Base-by-base conservation (phyloP, 495 filamentous ascomycete genomes). In the Lophium mytilinum region DNA sequence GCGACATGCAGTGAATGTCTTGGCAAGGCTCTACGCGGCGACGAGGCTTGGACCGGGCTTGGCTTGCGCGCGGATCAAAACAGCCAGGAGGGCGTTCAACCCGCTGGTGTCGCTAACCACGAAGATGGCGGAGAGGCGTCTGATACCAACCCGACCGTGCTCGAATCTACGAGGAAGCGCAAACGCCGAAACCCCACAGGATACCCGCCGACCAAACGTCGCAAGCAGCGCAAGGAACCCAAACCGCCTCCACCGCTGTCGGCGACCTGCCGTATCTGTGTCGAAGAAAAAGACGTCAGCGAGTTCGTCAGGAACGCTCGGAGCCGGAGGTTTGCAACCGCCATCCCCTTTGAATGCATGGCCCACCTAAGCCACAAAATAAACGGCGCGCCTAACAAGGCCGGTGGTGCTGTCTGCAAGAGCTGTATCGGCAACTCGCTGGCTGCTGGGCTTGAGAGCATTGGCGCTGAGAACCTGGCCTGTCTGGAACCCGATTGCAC, bases 201-300 rank as follows among this genome's bases (percentile, higher is more conserved):
- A 12, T 52, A n/a, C 8, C 15, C 21, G 15, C 50, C 34, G 2
- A n/a, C 34, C 34, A 37, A 52, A 15, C 17, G 17, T 45, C 45
- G 45, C 45, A 48, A 48, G 21, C 45, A 24, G 21, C 18, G 17
- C 9, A 52, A 52, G 50, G 50, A 17, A 10, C 34, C 37, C 15
- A 40, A 52, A 37, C 33, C 34, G 4, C 24, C 50, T 15, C 24
- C 50, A 30, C 47, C 17, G 37, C 24, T 17, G 1, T 33, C 50
- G 33, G 37, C 37, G 9, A 45, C 40, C 37, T 54, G 52, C 18
- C 52, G 37, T 7, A 54, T 54, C 37, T 54, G 52, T 37, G n/a
- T 54, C 1, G 52, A 54, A 24, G 52, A 54, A 12, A 54, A 54
- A 17, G 17, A 19, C 1, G 14, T 54, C 24, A 11, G 10, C 36